Percentiles rank a stretch among this genome's conserved stretches.
These are phyloP conservation scores for Nicotiana benthamiana DNA, from an alignment of 257 asterid species.

Conservation along the genomic window DNA sequence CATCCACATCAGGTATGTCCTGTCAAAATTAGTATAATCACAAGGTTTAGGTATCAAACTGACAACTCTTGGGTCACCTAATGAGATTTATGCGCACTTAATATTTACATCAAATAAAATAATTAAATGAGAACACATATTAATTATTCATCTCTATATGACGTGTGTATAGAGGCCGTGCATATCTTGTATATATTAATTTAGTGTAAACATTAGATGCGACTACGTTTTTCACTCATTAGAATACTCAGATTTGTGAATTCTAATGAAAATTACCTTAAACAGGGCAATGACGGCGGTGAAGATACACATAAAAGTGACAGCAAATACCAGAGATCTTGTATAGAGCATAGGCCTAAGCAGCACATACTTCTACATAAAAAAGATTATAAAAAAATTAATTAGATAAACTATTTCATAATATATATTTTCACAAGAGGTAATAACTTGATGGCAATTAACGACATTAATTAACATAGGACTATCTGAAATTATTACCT, in stretches of 20 bases:
- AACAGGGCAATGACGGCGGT: constrained; percentile 12
- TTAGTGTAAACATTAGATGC: no score
- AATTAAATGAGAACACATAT: no score
- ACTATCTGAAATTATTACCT: background rate
- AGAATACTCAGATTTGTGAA: background rate
- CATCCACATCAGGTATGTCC: constrained; percentile 19
- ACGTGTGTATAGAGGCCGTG: no score
- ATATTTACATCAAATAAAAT: no score
- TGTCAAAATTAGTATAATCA: background rate
- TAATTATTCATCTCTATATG: no score
- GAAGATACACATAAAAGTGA: constrained; percentile 12
- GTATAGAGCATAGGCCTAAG: constrained; percentile 8
- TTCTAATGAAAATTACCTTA: background rate
- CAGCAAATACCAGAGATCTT: constrained; percentile 15
- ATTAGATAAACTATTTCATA: background rate
- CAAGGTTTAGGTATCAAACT: background rate
- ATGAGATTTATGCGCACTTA: no score
- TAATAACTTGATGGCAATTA: background rate
- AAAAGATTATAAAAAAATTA: background rate
- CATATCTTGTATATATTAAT: background rate
- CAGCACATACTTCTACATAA: constrained; percentile 5
- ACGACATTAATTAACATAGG: background rate
- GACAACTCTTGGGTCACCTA: background rate
- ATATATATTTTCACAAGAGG: background rate
- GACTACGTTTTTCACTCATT: background rate